Conservation (phyloP, 805 yeast genomes). For the Yarrowia deformans region DNA sequence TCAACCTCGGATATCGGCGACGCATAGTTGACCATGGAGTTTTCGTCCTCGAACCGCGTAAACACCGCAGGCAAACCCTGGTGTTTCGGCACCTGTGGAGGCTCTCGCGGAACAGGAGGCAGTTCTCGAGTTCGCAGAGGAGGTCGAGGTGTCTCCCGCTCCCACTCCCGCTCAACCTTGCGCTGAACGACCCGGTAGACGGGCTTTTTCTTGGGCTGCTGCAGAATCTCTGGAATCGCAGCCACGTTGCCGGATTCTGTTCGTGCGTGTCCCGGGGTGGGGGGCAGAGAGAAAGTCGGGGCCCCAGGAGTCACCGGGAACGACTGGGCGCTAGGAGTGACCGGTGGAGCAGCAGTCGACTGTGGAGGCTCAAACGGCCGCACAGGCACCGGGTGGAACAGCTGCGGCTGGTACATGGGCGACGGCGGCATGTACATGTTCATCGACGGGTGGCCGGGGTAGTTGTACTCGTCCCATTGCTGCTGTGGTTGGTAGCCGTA, state of each 20-base stretch:
- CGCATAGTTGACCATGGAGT: conserved; percentile 34
- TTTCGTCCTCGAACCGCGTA: conserved; percentile 36
- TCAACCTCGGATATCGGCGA: conserved; percentile 12
- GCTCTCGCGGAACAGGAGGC: conserved; percentile 24
- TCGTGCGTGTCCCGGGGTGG: conserved; percentile 26
- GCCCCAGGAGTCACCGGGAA: no score
- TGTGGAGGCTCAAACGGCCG: conserved; percentile 32
- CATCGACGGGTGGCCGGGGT: conserved; percentile 15
- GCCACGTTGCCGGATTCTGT: conserved; percentile 27
- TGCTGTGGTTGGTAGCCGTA: conserved; percentile 11
- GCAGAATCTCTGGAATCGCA: conserved; percentile 22
- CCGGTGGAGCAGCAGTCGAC: neutral
- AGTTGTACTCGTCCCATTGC: conserved; percentile 27
- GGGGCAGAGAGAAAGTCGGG: conserved; percentile 3
- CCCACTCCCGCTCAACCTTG: neutral
- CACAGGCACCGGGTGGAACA: conserved; percentile 34
- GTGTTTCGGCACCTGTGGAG: neutral
- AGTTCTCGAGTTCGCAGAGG: conserved; percentile 10
- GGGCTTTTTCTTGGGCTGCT: conserved; percentile 13
- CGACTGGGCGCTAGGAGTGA: no score
- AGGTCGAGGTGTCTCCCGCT: neutral
- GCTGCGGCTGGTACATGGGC: conserved; percentile 33
- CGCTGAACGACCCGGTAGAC: conserved; percentile 22
- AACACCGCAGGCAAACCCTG: conserved; percentile 30
- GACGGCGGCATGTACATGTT: conserved; percentile 28